Base-by-base conservation (phyloP, 2,329 filamentous ascomycete genomes). In the Cercospora citrullina region DNA sequence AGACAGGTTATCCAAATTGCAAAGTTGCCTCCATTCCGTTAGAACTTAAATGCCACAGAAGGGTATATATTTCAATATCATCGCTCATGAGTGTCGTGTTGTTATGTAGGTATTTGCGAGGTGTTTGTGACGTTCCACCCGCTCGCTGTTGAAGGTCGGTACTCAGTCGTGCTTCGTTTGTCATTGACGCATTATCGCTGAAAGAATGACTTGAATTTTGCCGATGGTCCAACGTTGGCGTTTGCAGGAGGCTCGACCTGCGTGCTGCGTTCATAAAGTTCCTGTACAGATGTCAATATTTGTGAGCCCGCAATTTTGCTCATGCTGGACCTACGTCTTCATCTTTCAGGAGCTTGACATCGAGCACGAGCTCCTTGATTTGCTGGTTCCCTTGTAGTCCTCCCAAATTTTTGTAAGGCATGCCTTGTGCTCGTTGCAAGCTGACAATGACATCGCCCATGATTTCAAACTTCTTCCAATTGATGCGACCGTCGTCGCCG, bases 391-490 rank as follows among this genome's bases (percentile, higher is more conserved):
- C 89, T 36, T 84, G 82, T 10, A 69, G 65, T 7, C 71, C 72
- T 5, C 70, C 70, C 69, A 94, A 82, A 69, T 89, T 90, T 28
- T 88, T 87, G 72, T 97, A 97, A 5, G 93, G 89, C 60, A 89
- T 89, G 64, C 91, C 91, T 80, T 98, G 94, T 75, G 94, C 97
- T 80, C 90, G 91, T 86, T 97, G 96, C 64, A 99, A 89, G 2
- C 92, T 91, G 68, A 97, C 84, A 63, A 98, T 86, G 5, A 97
- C 91, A 74, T 98, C 94, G 6, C 94, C 94, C 80, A 98, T 89
- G 33, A 99, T 90, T 79, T 98, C 94, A 75, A 98, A 99, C 78
- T 99, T 99, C 80, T 91, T 93, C 95, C 95, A 99, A 78, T 98
- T 98, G 77, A 99, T 92, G 62, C 92, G 85, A 9, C 73, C 75